Evolutionary conservation across 2,329 filamentous ascomycete genomes (phyloP).

Genomic region (Sporothrix sp.): DNA sequence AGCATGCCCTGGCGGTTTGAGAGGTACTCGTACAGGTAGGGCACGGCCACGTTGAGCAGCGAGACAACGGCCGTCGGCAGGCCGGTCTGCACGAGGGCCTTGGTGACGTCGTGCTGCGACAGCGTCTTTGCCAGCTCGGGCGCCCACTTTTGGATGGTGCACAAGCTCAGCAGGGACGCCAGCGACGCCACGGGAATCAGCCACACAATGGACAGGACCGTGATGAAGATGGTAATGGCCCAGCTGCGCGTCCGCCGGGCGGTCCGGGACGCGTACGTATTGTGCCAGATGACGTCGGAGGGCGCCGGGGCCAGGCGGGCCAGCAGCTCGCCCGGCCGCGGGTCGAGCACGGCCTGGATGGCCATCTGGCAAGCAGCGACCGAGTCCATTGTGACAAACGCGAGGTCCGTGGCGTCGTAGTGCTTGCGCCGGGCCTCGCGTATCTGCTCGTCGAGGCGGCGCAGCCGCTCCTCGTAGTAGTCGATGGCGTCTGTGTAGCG

Average conservation of each 20-base stretch:
- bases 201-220: conserved; percentile 79
- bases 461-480: conserved; percentile 82
- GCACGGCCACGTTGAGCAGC: conserved; percentile 78
- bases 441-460: conserved; percentile 68
- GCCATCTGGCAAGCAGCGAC: conserved; percentile 92
- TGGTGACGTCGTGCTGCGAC: conserved; percentile 55
- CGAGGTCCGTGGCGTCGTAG: conserved; percentile 69
- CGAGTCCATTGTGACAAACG: conserved; percentile 96
- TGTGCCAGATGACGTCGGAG: conserved; percentile 87
- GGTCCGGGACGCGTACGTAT: conserved; percentile 73
- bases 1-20: conserved; percentile 90
- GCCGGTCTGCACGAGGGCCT: conserved; percentile 75
- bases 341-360: conserved; percentile 87
- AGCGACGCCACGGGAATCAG: conserved; percentile 70
- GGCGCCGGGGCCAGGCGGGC: conserved; percentile 82
- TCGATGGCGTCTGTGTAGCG: conserved; percentile 82
- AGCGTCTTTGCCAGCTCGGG: conserved; percentile 61
- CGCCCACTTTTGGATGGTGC: conserved; percentile 64
- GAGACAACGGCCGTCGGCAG: conserved; percentile 79
- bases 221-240: conserved; percentile 74
- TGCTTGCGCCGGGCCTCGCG: conserved; percentile 58
- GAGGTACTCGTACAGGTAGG: conserved; percentile 89
- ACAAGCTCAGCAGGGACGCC: conserved; percentile 69
- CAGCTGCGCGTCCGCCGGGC: conserved; percentile 70
- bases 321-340: conserved; percentile 73